These are phyloP conservation scores for Venturia aucupariae DNA, from an alignment of 2,329 filamentous ascomycete genomes.

Conservation along the genomic window DNA sequence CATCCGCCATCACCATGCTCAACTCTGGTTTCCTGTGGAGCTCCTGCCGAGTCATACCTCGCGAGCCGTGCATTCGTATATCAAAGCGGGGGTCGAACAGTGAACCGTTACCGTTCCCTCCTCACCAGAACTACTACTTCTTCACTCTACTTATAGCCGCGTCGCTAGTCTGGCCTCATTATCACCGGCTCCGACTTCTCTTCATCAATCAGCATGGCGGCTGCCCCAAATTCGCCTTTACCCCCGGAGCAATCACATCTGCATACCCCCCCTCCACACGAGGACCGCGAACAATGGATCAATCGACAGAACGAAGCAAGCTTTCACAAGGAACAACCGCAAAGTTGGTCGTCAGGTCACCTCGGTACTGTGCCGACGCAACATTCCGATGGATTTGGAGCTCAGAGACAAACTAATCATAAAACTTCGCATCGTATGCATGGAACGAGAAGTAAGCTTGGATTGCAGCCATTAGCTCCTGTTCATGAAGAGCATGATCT, in stretches of 20 bases:
- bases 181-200: background rate
- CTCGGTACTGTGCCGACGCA: background rate
- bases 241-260: background rate
- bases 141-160: background rate
- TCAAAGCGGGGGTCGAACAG: constrained; percentile 1
- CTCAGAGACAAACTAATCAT: background rate
- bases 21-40: background rate
- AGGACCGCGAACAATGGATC: constrained; percentile 1
- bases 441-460: constrained; percentile 18
- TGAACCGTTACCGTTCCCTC: background rate
- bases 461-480: constrained; percentile 32
- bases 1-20: background rate
- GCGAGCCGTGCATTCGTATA: background rate
- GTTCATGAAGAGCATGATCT: constrained; percentile 34
- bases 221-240: background rate
- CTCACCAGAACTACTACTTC: too few relatives aligned
- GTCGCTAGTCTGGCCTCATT: background rate
- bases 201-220: background rate
- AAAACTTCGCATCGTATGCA: constrained; percentile 9
- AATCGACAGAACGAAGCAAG: background rate
- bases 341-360: constrained; percentile 3
- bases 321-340: constrained; percentile 5
- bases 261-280: background rate
- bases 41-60: background rate
- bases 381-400: background rate